Evolutionary conservation across 768 basidiomycete genomes (phyloP), one percentile per base, ranked within the genome.

Genomic region (Tylopilus rubrobrunneus): DNA sequence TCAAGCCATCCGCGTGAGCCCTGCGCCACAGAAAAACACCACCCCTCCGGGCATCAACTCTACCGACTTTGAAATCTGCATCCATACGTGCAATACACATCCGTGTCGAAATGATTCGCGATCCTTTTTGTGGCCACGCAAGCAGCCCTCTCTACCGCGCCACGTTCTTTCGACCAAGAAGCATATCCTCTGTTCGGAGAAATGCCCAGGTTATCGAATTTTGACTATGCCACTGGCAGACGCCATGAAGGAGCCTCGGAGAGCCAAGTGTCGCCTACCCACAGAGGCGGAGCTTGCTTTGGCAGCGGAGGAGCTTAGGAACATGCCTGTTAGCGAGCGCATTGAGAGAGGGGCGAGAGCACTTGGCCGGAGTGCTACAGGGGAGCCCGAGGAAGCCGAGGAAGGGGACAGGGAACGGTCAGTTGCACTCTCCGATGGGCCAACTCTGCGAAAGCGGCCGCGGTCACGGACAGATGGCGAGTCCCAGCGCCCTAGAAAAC

Each of bases 31-130:
- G 23, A 44, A 19, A 21, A 54, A 41, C 37, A 53, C 43, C 2
- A 36, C 17, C 15, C 12, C 51, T 3, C 10, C 4, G 15, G n/a
- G 3, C 15, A 31, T 39, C 49, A 53, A 57, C 45, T 7, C 56
- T 25, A 27, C 31, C 3, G 57, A 67, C 21, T 60, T 55, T 15
- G 66, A 67, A 52, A 34, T 67, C 15, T 66, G 65, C 48, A 67
- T 65, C 25, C 65, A 66, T 19, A 65, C 66, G 1, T 67, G 66
- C 42, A 66, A 60, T 39, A 25, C 42, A 2, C 17, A 37, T 29
- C 65, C 53, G 3, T 66, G 65, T 54, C 65, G 66, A 41, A 67
- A 66, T 15, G 65, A 65, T 48, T 59, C 66, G 23, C 56, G 51
- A 1, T 67, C 65, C 27, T 62, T 67, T 45, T 47, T 67, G 28